Evolutionary conservation across 129 eudicot genomes (phyloP).

Genomic region (Centaurea solstitialis): DNA sequence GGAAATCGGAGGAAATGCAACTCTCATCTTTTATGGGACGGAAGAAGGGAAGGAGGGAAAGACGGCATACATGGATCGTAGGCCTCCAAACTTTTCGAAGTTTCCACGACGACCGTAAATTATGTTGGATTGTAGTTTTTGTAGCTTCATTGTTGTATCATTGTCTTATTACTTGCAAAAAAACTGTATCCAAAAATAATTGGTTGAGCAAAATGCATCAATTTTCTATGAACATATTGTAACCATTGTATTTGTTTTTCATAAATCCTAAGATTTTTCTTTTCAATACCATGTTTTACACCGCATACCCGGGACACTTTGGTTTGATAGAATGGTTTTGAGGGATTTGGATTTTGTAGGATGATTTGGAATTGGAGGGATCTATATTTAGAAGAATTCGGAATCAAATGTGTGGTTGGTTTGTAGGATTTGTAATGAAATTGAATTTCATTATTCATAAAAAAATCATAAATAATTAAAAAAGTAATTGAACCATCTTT

Average conservation of each 20-base stretch:
- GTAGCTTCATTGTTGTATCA: slow-evolving; percentile 8
- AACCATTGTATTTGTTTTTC: neutral
- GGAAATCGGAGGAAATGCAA: slow-evolving; percentile 91
- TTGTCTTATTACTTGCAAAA: neutral
- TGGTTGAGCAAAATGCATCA: neutral
- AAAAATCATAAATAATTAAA: too few species aligned
- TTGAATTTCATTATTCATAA: too few species aligned
- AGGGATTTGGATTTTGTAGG: too few species aligned
- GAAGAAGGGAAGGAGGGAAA: slow-evolving; percentile 95
- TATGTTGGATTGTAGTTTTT: neutral
- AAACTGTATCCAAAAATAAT: neutral
- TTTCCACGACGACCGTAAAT: slow-evolving; percentile 75
- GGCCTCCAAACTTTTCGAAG: slow-evolving; percentile 87
- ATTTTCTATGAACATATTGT: neutral
- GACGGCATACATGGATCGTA: slow-evolving; percentile 77
- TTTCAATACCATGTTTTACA: too few species aligned
- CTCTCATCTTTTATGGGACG: slow-evolving; percentile 87
- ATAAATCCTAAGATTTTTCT: too few species aligned
- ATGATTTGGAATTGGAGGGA: too few species aligned
- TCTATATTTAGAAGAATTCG: too few species aligned
- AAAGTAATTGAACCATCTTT: too few species aligned
- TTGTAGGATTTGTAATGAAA: too few species aligned
- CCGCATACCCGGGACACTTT: too few species aligned
- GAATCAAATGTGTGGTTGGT: too few species aligned
- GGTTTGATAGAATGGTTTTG: too few species aligned